Percentiles rank a stretch among this genome's conserved stretches.
Evolutionary conservation across 768 basidiomycete genomes (phyloP).

Genomic region (Pluteus cervinus): DNA sequence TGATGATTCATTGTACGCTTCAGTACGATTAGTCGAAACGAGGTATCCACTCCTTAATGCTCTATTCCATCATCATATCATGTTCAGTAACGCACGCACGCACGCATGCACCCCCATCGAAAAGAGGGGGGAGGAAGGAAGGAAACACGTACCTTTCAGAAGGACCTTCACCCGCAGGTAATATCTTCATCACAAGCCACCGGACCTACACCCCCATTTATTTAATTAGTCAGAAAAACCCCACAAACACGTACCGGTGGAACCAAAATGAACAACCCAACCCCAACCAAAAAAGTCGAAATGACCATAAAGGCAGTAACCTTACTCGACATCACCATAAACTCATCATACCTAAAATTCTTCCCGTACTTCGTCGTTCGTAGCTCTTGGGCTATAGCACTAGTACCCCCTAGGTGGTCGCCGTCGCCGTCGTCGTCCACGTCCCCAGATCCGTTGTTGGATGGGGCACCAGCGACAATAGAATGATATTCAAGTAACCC

Average conservation of each 20-base stretch:
- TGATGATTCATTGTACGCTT: too few relatives aligned
- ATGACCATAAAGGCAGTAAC: constrained; percentile 36
- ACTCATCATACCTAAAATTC: constrained; percentile 74
- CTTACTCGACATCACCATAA: constrained; percentile 34
- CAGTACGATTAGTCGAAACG: constrained; percentile 68
- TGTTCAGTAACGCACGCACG: background rate
- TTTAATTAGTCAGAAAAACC: constrained; percentile 3
- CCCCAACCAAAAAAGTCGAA: constrained; percentile 26
- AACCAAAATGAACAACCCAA: constrained; percentile 25
- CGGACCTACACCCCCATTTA: constrained; percentile 36
- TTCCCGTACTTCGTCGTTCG: constrained; percentile 57
- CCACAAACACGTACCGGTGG: constrained; percentile 14
- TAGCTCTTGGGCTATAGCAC: too few relatives aligned
- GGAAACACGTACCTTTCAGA: constrained; percentile 52
- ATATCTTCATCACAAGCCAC: constrained; percentile 45
- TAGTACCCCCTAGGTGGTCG: too few relatives aligned
- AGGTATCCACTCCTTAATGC: constrained; percentile 54
- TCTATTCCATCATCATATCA: constrained; percentile 26
- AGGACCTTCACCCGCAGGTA: constrained; percentile 57
- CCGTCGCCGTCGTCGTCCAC: constrained; percentile 15
- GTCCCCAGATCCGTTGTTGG: background rate
- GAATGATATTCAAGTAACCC: constrained; percentile 35
- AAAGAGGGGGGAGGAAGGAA: background rate
- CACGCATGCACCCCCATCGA: background rate
- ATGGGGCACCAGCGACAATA: constrained; percentile 10